Evolutionary conservation across 192 early-diverging fungal genomes (phyloP).

Genomic region (Rhizophagus clarus): DNA sequence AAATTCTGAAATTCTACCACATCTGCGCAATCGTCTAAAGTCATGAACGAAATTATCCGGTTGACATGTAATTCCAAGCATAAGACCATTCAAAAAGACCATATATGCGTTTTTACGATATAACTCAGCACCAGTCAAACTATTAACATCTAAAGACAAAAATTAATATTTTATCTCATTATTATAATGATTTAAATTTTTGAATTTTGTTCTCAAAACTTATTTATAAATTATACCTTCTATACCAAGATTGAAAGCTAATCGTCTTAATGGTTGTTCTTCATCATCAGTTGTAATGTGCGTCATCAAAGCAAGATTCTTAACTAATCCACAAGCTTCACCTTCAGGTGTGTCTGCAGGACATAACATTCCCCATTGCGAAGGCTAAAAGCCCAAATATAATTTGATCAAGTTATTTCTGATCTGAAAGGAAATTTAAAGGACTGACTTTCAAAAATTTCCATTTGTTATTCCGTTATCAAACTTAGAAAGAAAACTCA

Average conservation of each 20-base stretch:
- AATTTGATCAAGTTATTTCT: slow-evolving; percentile 9
- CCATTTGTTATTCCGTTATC: background rate
- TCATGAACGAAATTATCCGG: slow-evolving; percentile 83
- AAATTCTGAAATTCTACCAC: slow-evolving; percentile 87
- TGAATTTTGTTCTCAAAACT: background rate
- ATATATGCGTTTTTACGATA: slow-evolving; percentile 79
- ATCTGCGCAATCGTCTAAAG: slow-evolving; percentile 84
- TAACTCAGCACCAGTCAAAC: slow-evolving; percentile 86
- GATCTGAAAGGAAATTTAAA: background rate
- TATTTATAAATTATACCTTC: slow-evolving; percentile 51
- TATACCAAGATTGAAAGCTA: slow-evolving; percentile 86
- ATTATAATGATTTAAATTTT: no score
- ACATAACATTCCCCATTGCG: slow-evolving; percentile 98
- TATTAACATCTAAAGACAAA: slow-evolving; percentile 69
- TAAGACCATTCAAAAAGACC: slow-evolving; percentile 93
- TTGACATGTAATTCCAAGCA: slow-evolving; percentile 85
- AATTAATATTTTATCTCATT: background rate
- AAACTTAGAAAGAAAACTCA: slow-evolving; percentile 14
- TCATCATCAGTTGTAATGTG: slow-evolving; percentile 97
- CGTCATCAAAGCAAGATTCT: slow-evolving; percentile 97
- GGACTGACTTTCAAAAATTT: background rate
- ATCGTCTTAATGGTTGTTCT: slow-evolving; percentile 73
- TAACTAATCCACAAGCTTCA: slow-evolving; percentile 95
- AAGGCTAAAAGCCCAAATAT: slow-evolving; percentile 56
- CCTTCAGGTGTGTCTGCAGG: slow-evolving; percentile 98